phyloP scores from a whole-genome alignment of 2,329 filamentous ascomycete genomes.

The Penicillium decumbens region DNA sequence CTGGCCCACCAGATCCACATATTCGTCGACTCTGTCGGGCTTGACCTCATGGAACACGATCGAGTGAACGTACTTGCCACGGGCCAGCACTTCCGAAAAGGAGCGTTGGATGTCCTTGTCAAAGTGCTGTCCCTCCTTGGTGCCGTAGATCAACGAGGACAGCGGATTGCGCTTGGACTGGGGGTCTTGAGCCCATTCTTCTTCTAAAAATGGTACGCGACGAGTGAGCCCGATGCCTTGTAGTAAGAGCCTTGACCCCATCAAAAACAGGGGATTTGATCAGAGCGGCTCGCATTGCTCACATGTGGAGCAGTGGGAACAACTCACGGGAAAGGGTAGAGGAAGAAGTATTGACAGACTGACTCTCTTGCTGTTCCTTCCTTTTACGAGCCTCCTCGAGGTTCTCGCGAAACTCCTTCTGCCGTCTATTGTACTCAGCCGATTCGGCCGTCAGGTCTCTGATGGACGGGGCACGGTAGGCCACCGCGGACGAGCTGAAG shows the following conservation, averaged over 20 bases:
- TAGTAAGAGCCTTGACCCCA: constrained; percentile 40
- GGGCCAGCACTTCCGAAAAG: constrained; percentile 89
- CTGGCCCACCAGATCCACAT: constrained; percentile 77
- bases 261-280: constrained; percentile 33
- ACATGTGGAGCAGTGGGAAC: constrained; percentile 43
- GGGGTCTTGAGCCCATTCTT: constrained; percentile 58
- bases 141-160: constrained; percentile 91
- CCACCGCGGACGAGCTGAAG: constrained; percentile 53
- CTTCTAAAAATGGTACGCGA: constrained; percentile 48
- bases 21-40: constrained; percentile 92
- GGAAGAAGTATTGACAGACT: constrained; percentile 52
- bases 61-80: constrained; percentile 97
- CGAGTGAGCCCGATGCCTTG: constrained; percentile 58
- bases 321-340: constrained; percentile 41
- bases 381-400: constrained; percentile 69
- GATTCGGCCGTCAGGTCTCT: constrained; percentile 74
- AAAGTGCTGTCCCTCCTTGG: constrained; percentile 87
- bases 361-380: constrained; percentile 80
- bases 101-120: constrained; percentile 94
- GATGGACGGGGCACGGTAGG: constrained; percentile 64
- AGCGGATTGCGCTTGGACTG: constrained; percentile 66
- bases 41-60: constrained; percentile 96
- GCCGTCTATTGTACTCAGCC: constrained; percentile 75
- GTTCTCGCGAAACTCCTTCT: constrained; percentile 80
- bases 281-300: constrained; percentile 44